phyloP scores from a whole-genome alignment of 768 basidiomycete species.

The Galerina marginata region DNA sequence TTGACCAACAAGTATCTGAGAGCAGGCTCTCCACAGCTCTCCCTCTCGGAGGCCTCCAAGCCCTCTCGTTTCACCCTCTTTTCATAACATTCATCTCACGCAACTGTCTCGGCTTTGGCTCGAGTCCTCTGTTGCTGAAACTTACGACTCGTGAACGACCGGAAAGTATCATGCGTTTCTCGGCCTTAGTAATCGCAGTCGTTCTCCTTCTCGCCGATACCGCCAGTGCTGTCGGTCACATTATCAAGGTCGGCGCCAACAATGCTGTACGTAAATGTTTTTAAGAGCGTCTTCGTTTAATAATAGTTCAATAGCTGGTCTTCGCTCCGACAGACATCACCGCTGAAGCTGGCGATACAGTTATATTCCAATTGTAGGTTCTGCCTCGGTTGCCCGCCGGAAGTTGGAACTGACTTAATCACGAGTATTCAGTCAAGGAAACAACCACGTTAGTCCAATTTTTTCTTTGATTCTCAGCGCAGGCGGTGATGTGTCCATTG shows the following conservation, averaged over 20 bases:
- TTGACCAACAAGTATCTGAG: too few species aligned
- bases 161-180: slow-evolving; percentile 54
- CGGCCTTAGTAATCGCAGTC: slow-evolving; percentile 37
- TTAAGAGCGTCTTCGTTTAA: neutral
- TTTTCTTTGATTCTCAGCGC: neutral
- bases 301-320: slow-evolving; percentile 30
- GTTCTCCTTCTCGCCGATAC: slow-evolving; percentile 46
- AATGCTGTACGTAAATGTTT: slow-evolving; percentile 29
- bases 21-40: too few species aligned
- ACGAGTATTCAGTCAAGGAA: slow-evolving; percentile 34
- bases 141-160: too few species aligned
- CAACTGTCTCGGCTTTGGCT: too few species aligned
- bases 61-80: too few species aligned
- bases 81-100: too few species aligned
- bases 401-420: neutral
- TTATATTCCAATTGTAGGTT: slow-evolving; percentile 60
- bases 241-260: slow-evolving; percentile 48
- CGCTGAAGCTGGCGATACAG: slow-evolving; percentile 49
- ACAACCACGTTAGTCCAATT: slow-evolving; percentile 47
- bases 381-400: neutral
- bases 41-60: too few species aligned
- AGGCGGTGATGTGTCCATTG: neutral
- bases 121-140: too few species aligned
- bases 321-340: slow-evolving; percentile 46
- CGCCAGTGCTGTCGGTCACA: slow-evolving; percentile 40